Evolutionary conservation across 208 protist genomes (phyloP), one percentile per base, ranked within the genome.

Genomic region (Wallacemonas sp.): DNA sequence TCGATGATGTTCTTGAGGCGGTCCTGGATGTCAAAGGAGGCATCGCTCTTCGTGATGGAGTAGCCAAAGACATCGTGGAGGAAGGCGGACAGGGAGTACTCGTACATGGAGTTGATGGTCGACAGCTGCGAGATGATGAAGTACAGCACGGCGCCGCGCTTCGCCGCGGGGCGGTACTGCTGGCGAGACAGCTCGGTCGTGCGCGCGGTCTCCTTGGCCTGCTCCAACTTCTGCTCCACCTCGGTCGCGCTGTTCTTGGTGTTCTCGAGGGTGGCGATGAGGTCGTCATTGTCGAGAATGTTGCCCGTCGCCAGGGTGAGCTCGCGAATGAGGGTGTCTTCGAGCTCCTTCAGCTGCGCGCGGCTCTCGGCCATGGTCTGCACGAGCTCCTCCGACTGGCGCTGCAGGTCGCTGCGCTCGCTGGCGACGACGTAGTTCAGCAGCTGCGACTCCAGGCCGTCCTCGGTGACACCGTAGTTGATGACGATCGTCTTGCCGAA

Each of bases 11-110:
- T 99, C 50, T 86, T 85, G 32, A 99, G 82, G 28, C 99, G 87
- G 67, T 97, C 88, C 55, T 91, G 69, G 88, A 95, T 86, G 74
- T 98, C 82, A 77, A 96, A 97, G 22, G 92, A 95, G 8, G 85
- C 79, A 70, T 97, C 87, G 66, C 95, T 94, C 73, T 95, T 91
- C 10, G 87, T 82, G 50, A 99, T 97, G 23, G 97, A 97, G 64
- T 96, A 93, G 22, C 89, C 86, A 82, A 99, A 99, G 14, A 99
- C 94, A 49, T 98, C 97, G 72, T 97, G 81, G 45, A 98, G 70
- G 70, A 98, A 99, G 20, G 98, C 88, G 28, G 84, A 85, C 25
- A 99, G 92, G n/a, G 98, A 99, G 82, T 99, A 99, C 83, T 99
- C 98, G 80, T 99, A 99, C 98, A 99, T 99, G 48, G 89, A 82